Percentiles rank a stretch among this genome's conserved stretches.
Conservation (phyloP, 1,284 basidiomycete genomes). For the Inonotus obliquus region DNA sequence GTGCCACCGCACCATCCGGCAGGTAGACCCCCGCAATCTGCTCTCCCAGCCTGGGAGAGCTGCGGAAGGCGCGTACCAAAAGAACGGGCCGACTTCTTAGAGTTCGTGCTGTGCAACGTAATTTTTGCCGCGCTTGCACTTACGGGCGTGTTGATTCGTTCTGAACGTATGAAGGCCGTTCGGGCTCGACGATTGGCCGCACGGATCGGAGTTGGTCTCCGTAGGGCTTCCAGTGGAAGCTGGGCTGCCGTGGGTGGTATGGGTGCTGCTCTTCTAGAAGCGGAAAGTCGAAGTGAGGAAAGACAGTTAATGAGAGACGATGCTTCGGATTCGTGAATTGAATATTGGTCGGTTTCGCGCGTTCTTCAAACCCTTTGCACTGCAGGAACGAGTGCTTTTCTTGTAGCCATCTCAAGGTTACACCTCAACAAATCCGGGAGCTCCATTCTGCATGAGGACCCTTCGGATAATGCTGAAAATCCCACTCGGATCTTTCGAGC, state of each 20-base stretch:
- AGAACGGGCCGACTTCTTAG: constrained; percentile 82
- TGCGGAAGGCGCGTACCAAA: constrained; percentile 77
- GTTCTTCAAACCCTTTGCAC: neutral
- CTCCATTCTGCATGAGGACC: too few species aligned
- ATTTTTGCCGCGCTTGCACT: constrained; percentile 65
- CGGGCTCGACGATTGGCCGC: constrained; percentile 82
- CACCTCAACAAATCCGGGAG: too few species aligned
- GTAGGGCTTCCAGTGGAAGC: constrained; percentile 16
- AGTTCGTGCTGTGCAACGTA: constrained; percentile 81
- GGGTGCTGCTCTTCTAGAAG: constrained; percentile 3
- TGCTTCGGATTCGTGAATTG: neutral
- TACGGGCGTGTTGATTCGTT: constrained; percentile 60
- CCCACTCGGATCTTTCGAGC: too few species aligned
- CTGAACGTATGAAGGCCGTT: constrained; percentile 59
- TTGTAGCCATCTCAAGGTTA: too few species aligned
- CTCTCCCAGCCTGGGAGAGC: constrained; percentile 74
- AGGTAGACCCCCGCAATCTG: constrained; percentile 49
- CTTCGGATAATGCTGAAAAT: too few species aligned
- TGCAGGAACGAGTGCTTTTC: too few species aligned
- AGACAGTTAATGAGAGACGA: constrained; percentile 2
- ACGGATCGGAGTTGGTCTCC: constrained; percentile 57
- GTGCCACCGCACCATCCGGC: constrained; percentile 17
- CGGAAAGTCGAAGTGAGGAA: neutral
- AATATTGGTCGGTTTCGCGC: neutral
- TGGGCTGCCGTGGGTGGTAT: constrained; percentile 15